Evolutionary conservation across 73 alveolate species (phyloP).

Genomic region (Breviolum minutum): DNA sequence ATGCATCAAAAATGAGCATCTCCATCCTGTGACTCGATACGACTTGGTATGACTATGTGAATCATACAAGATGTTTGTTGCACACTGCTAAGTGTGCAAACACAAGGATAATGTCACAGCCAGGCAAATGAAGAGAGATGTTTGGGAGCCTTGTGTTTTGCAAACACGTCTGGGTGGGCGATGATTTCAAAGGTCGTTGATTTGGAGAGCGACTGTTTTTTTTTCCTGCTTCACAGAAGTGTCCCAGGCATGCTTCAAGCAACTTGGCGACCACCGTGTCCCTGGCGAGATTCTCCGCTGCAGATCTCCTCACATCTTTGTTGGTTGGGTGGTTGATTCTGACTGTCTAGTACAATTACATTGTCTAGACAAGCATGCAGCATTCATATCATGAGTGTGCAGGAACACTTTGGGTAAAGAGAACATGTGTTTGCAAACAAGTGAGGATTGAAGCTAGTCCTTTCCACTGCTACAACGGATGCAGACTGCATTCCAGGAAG

Average conservation of each 20-base stretch:
- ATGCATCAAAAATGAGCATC: no score
- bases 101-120: not conserved
- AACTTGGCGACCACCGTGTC: slow-evolving; percentile 22
- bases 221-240: not conserved
- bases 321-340: no score
- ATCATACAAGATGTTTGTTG: not conserved
- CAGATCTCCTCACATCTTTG: not conserved
- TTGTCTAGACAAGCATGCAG: no score
- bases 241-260: slow-evolving; percentile 39
- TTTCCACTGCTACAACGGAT: slow-evolving; percentile 6
- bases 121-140: not conserved
- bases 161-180: no score
- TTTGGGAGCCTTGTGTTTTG: no score
- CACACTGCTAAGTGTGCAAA: not conserved
- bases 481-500: slow-evolving; percentile 40
- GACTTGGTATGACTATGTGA: not conserved
- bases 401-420: no score
- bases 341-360: no score
- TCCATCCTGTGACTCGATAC: no score
- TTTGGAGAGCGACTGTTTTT: not conserved
- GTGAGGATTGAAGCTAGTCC: slow-evolving; percentile 35
- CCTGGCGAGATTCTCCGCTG: not conserved
- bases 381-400: no score
- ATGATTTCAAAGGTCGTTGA: no score
- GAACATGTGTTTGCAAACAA: not conserved